Evolutionary conservation across 176 grass and related monocot species (phyloP).

Genomic region (Paspalum notatum): DNA sequence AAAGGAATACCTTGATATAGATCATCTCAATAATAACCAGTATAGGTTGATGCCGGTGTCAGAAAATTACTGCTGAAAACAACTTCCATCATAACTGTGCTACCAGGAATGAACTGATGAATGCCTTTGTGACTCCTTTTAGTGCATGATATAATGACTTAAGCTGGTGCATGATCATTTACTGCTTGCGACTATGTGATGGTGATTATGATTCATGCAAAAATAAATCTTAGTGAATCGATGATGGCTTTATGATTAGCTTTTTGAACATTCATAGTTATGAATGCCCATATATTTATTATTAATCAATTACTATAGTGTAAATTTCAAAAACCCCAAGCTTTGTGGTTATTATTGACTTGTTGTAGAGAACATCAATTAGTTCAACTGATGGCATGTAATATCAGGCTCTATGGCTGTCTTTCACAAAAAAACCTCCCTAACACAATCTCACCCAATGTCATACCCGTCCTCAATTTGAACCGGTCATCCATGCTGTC

Average conservation of each 20-base stretch:
- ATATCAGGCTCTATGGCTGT: neutral
- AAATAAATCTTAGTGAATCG: neutral
- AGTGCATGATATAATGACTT: neutral
- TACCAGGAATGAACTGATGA: neutral
- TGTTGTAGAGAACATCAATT: neutral
- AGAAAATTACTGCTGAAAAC: conserved; percentile 7
- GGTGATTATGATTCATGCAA: neutral
- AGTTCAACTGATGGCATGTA: neutral
- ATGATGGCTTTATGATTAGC: neutral
- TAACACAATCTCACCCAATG: neutral
- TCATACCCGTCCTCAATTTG: neutral
- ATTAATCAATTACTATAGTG: conserved; percentile 5
- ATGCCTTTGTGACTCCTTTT: neutral
- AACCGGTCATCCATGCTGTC: neutral
- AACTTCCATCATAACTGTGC: neutral
- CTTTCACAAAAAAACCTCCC: neutral
- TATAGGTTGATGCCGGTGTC: neutral
- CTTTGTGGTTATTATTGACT: neutral
- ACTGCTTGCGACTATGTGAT: conserved; percentile 7
- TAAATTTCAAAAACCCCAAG: neutral
- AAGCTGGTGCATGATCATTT: conserved; percentile 10
- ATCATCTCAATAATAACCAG: neutral
- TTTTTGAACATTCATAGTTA: neutral
- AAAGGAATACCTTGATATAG: neutral
- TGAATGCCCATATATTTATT: neutral